Conservation (phyloP, 805 yeast species). For the Ascoidea rubescens region DNA sequence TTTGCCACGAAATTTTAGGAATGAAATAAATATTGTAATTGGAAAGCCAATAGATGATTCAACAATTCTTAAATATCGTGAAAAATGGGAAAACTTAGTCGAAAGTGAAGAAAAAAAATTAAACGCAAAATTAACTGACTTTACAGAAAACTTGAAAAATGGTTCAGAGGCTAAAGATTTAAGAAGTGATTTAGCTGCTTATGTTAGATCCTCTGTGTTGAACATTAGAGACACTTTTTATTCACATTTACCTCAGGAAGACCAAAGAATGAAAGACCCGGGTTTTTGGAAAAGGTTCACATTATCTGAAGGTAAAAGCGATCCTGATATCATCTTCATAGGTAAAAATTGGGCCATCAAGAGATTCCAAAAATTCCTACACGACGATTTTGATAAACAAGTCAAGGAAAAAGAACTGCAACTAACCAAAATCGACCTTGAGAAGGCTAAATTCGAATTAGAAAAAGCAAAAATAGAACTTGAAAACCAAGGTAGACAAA, state of each 20-base stretch:
- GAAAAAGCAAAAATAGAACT: background rate
- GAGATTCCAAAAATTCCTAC: slow-evolving; percentile 39
- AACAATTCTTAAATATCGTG: slow-evolving; percentile 44
- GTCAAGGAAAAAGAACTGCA: background rate
- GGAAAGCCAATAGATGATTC: slow-evolving; percentile 60
- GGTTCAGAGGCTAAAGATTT: slow-evolving; percentile 55
- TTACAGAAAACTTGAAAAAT: slow-evolving; percentile 43
- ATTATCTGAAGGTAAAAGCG: slow-evolving; percentile 46
- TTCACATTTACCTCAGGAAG: slow-evolving; percentile 33
- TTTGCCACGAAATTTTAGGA: slow-evolving; percentile 51
- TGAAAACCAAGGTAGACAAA: background rate
- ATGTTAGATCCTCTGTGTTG: slow-evolving; percentile 48
- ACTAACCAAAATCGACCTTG: background rate
- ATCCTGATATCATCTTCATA: slow-evolving; percentile 53
- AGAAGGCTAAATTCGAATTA: background rate
- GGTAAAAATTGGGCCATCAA: slow-evolving; percentile 79
- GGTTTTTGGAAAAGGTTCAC: slow-evolving; percentile 67
- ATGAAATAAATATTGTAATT: slow-evolving; percentile 51
- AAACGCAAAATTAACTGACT: slow-evolving; percentile 35
- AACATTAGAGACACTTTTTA: slow-evolving; percentile 27
- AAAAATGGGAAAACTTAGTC: slow-evolving; percentile 56
- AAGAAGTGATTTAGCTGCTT: slow-evolving; percentile 58
- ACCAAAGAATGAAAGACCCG: slow-evolving; percentile 51
- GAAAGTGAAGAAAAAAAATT: slow-evolving; percentile 30
- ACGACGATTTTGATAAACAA: slow-evolving; percentile 12